A percentile compares a stretch with the other conserved stretches of the same genome.
These are phyloP conservation scores for Zygoascus meyerae DNA, from an alignment of 1,139 yeast species.

Conservation along the genomic window DNA sequence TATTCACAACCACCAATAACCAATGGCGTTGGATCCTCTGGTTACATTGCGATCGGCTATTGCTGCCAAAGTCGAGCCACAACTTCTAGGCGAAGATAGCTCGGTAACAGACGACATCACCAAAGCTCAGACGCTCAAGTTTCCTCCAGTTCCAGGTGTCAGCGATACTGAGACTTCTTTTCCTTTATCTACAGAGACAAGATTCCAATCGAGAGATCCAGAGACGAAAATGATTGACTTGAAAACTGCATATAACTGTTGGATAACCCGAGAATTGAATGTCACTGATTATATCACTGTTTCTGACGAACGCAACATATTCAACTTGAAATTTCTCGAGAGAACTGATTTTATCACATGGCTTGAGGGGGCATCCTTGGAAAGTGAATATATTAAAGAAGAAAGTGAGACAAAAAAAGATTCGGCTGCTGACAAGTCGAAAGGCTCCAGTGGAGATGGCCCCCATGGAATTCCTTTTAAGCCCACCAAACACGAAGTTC, in stretches of 20 bases:
- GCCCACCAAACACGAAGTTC: conserved; percentile 33
- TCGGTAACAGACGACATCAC: conserved; percentile 22
- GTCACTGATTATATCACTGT: conserved; percentile 78
- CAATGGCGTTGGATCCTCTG: conserved; percentile 22
- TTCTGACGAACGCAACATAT: conserved; percentile 58
- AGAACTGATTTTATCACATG: conserved; percentile 79
- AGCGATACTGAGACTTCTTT: conserved; percentile 20
- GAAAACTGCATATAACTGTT: conserved; percentile 68
- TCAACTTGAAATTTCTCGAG: conserved; percentile 76
- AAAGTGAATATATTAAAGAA: conserved; percentile 27
- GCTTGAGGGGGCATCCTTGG: conserved; percentile 55
- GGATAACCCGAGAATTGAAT: conserved; percentile 68
- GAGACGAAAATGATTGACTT: conserved; percentile 40
- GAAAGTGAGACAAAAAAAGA: conserved; percentile 12
- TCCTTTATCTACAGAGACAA: conserved; percentile 45
- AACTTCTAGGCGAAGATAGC: conserved; percentile 18
- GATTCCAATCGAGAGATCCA: conserved; percentile 49
- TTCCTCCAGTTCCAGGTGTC: conserved; percentile 23
- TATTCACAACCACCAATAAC: neutral
- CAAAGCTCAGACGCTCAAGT: conserved; percentile 20
- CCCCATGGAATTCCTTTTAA: conserved; percentile 8
- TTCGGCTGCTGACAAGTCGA: conserved; percentile 8
- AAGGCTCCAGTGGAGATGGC: conserved; percentile 14
- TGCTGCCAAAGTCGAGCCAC: conserved; percentile 19
- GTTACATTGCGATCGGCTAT: conserved; percentile 27